Evolutionary conservation across 108 stramenopile species (phyloP).

Genomic region (Epipyxis sp.): DNA sequence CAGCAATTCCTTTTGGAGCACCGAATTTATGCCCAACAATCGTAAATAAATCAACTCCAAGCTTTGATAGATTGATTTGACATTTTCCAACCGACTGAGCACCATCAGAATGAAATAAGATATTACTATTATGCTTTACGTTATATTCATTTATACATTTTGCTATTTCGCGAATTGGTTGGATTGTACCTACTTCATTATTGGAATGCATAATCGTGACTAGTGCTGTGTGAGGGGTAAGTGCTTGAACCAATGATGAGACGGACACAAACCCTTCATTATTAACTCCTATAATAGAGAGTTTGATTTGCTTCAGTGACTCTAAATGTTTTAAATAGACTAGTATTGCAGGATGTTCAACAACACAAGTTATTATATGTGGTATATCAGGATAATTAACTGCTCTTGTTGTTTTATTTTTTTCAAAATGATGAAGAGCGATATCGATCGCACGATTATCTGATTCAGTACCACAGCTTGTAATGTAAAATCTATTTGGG

Average conservation of each 20-base stretch:
- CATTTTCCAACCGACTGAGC: conserved; percentile 91
- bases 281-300: conserved; percentile 79
- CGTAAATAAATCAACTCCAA: conserved; percentile 81
- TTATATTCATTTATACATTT: not conserved
- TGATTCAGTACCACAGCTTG: conserved; percentile 91
- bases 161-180: conserved; percentile 75
- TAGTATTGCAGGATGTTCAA: conserved; percentile 88
- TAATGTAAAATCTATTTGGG: conserved; percentile 47
- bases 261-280: conserved; percentile 67
- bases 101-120: conserved; percentile 93
- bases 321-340: conserved; percentile 56
- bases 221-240: conserved; percentile 67
- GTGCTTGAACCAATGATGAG: conserved; percentile 63
- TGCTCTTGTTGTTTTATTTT: conserved; percentile 31
- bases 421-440: conserved; percentile 57
- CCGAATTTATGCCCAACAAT: conserved; percentile 97
- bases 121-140: conserved; percentile 41
- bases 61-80: conserved; percentile 66
- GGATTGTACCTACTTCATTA: conserved; percentile 83
- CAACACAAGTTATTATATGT: conserved; percentile 78
- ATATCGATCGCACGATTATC: conserved; percentile 88
- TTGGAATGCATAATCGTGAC: conserved; percentile 95
- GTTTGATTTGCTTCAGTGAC: conserved; percentile 33
- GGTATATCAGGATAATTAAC: not conserved
- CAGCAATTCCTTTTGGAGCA: conserved; percentile 90